phyloP scores from a whole-genome alignment of 805 yeast species.

The Lipomyces lipofer region DNA sequence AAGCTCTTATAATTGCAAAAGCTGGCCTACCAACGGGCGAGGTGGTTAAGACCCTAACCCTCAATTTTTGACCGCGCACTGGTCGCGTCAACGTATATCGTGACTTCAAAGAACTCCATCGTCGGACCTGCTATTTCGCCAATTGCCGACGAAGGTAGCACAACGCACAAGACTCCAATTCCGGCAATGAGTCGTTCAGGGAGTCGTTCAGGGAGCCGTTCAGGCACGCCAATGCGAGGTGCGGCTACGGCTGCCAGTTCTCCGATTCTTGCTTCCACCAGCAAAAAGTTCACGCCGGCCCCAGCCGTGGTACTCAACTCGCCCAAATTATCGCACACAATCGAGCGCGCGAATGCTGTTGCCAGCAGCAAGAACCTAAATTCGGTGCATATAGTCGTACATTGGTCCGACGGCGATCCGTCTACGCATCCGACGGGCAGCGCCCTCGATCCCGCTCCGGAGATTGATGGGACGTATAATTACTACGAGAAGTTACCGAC shows the following conservation, averaged over 20 bases:
- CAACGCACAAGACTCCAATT: too few species aligned
- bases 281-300: not conserved
- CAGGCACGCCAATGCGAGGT: not conserved
- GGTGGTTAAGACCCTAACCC: too few species aligned
- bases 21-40: too few species aligned
- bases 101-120: too few species aligned
- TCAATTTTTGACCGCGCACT: too few species aligned
- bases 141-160: too few species aligned
- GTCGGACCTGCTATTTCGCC: too few species aligned
- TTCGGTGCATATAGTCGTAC: not conserved
- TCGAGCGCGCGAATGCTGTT: not conserved
- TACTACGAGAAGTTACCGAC: not conserved
- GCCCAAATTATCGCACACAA: too few species aligned
- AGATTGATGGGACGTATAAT: constrained; percentile 1
- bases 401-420: constrained; percentile 21
- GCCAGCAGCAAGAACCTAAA: not conserved
- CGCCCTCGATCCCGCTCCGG: constrained; percentile 2
- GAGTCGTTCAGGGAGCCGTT: not conserved
- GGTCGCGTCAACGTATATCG: too few species aligned
- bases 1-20: too few species aligned
- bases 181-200: too few species aligned
- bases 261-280: not conserved
- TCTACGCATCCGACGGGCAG: constrained; percentile 9
- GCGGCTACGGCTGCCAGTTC: not conserved
- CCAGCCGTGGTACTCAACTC: too few species aligned